Evolutionary conservation across 805 yeast genomes (phyloP), one percentile per base, ranked within the genome.

Genomic region (Grigorovia yakushimaensis): DNA sequence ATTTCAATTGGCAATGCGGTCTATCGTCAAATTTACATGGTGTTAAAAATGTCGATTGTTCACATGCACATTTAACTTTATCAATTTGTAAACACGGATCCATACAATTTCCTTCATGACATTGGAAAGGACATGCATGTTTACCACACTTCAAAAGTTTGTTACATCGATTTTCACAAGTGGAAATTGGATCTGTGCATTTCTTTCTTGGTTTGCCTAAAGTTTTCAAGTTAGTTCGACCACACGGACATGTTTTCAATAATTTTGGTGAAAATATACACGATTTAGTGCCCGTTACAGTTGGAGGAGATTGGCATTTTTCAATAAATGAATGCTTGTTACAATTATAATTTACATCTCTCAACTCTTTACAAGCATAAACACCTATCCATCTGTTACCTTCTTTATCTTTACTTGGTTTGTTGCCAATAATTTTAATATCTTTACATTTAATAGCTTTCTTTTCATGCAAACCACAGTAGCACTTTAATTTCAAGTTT

Each of bases 101-200:
- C 62, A 67, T 73, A 59, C 96, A 88, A 1, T 73, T 72, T 0
- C 95, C 96, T 13, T 71, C 74, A 62, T 88, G 97, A 64, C 97
- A 88, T 23, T 68, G 68, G 62, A 77, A 72, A 48, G 72, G 70
- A 64, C 96, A 88, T 17, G 51, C 58, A 50, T 68, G 86, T 50
- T 75, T 91, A 1, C 96, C 95, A 69, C 96, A 88, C 0, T 72
- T 63, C 38, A 87, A 62, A 7, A 48, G 45, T 61, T 83, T 84
- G 4, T 73, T 81, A 64, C 97, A 88, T 0, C 65, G 64, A 3
- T 71, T 57, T 6, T 72, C 79, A 67, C 97, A 88, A 9, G 81
- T 78, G 4, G 95, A 93, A 36, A 88, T 73, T 1, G 88, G 83
- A 52, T 87, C 95, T 1, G 83, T 71, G 65, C 97, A 88, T 27